Evolutionary conservation across 352 stramenopile genomes (phyloP), one percentile per base, ranked within the genome.

Genomic region (Phytophthora brassicae): DNA sequence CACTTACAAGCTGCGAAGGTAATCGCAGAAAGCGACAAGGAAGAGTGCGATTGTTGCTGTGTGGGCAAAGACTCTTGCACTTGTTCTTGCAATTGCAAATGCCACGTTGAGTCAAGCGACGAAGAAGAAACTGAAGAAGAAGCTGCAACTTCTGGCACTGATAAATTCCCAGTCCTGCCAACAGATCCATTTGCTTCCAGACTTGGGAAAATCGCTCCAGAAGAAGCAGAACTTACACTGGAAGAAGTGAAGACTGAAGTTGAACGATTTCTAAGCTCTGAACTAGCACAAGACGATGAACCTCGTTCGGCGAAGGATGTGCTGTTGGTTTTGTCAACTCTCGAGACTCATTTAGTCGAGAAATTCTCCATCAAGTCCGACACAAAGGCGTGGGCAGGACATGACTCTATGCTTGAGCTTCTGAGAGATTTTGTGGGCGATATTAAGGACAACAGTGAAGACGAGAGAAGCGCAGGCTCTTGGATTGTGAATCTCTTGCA

Each of bases 1-100:
- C 52, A 24, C 3, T 29, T 31, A 41, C 60, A 68, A 2, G 46
- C 35, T 44, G 7, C 35, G 2, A 50, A 64, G 61, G 33, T 56
- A 64, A 22, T 54, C 14, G 19, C 57, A 51, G 43, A 78, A 73
- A 60, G 78, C n/a, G 83, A 92, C 33, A 73, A 72, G 2, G 88
- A 90, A 39, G 70, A 94, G 28, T 95, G 86, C 43, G 71, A 87
- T 60, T 95, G 81, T 43, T 90, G 81, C 56, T 90, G 81, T 54
- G 73, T 90, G 6, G 77, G 79, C 24, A 77, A 84, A 50, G 70
- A 81, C 9, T 64, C 68, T 4, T 90, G 81, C 39, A 77, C 67
- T 16, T 90, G 81, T 56, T 64, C 62, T 5, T 90, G 81, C 23
- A 65, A 49, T 35, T 95, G 86, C 44, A 77, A 83, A 24, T 95